Evolutionary conservation across 371 early-diverging fungal species (phyloP).

Genomic region (Zancudomyces culisetae): DNA sequence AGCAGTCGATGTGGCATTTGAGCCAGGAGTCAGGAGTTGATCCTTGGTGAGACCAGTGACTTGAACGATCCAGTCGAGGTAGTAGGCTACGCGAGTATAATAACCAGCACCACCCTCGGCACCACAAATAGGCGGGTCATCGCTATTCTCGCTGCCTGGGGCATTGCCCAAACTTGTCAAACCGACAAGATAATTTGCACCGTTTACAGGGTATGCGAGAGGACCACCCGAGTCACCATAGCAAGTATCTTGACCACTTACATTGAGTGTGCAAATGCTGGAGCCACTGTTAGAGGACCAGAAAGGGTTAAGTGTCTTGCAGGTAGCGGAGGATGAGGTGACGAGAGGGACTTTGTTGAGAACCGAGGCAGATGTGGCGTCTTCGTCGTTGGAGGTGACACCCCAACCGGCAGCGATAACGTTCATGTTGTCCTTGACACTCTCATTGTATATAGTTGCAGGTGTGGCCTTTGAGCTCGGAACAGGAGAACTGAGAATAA

Average conservation of each 20-base stretch:
- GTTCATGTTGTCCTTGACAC: background rate
- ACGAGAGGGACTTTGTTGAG: constrained; percentile 13
- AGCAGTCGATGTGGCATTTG: too few species aligned
- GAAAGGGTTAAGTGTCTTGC: constrained; percentile 2
- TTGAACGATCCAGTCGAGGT: constrained; percentile 1
- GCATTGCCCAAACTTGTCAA: background rate
- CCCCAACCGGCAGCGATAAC: constrained; percentile 2
- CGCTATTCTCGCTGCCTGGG: background rate
- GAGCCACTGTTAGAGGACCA: background rate
- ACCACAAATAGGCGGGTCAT: background rate
- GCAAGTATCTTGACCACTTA: constrained; percentile 15
- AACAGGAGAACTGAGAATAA: too few species aligned
- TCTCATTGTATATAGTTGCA: background rate
- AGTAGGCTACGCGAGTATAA: background rate
- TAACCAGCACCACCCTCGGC: background rate
- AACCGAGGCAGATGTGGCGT: constrained; percentile 2
- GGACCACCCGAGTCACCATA: constrained; percentile 23
- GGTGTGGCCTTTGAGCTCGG: background rate
- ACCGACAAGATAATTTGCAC: background rate
- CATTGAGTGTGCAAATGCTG: constrained; percentile 14
- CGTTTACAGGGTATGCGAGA: background rate
- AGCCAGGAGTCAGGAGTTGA: too few species aligned
- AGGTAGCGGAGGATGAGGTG: constrained; percentile 3
- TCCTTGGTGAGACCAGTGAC: too few species aligned
- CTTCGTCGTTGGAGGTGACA: background rate